These are phyloP conservation scores for Heliocybe sulcata DNA, from an alignment of 1,284 basidiomycete genomes.

Conservation along the genomic window DNA sequence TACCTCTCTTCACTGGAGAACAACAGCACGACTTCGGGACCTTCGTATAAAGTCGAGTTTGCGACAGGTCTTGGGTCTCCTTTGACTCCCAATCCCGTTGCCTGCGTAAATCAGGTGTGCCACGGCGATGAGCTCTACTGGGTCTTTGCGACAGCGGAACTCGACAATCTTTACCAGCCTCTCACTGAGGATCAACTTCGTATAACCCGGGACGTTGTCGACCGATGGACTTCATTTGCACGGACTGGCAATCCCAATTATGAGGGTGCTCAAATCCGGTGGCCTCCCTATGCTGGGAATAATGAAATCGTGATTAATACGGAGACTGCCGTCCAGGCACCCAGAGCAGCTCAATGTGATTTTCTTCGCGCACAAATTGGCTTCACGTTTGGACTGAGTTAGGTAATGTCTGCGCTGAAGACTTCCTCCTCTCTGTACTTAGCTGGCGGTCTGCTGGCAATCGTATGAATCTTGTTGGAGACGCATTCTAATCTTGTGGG, in stretches of 20 bases:
- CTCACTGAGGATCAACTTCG: constrained; percentile 4
- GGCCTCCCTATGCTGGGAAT: constrained; percentile 7
- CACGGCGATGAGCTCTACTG: not conserved
- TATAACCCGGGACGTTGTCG: constrained; percentile 6
- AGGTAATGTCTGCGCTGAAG: too few species aligned
- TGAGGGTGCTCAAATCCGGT: constrained; percentile 7
- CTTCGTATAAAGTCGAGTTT: constrained; percentile 1
- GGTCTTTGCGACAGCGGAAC: not conserved
- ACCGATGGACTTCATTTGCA: constrained; percentile 8
- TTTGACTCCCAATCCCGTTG: not conserved
- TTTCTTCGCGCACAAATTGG: not conserved
- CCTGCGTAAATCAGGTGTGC: not conserved
- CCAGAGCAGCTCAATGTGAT: not conserved
- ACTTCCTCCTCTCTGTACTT: too few species aligned
- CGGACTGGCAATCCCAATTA: constrained; percentile 10
- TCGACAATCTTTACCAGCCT: not conserved
- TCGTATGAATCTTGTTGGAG: too few species aligned
- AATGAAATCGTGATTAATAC: constrained; percentile 8
- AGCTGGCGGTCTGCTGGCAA: too few species aligned
- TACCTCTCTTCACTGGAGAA: not conserved
- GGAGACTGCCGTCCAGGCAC: not conserved
- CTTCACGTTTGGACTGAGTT: not conserved
- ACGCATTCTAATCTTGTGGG: too few species aligned
- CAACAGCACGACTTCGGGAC: not conserved
- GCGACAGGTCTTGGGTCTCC: not conserved